Evolutionary conservation across 139 green algal genomes (phyloP), one percentile per base, ranked within the genome.

Genomic region (Raphidocelis subcapitata): DNA sequence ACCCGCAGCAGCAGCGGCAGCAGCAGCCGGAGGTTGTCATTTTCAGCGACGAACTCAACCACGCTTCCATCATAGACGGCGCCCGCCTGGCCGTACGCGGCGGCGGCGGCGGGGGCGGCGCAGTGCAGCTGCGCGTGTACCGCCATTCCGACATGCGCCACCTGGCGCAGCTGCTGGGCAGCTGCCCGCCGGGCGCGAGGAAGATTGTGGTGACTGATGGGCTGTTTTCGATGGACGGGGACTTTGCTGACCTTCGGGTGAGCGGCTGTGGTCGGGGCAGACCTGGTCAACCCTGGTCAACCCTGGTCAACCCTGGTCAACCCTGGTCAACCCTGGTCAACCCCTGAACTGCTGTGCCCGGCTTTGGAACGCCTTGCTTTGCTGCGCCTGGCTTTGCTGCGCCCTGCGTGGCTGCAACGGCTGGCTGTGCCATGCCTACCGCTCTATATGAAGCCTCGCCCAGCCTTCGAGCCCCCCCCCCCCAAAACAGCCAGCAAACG

Each of bases 1-100:
- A 64, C 46, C 15, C 8, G n/a, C 14, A 71, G 57, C 28, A 60
- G 64, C 62, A 68, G 35, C 62, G 52, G 33, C 62, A 68, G 35
- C 36, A 54, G 62, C 35, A 52, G 62, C 62, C 52, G 47, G 47
- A 29, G 10, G 75, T 89, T 14, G 81, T 77, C 0, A 80, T 98
- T 23, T 94, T 97, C 61, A 92, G 79, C 14, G 95, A 99, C 62
- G 89, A 93, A 73, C 89, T 99, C 5, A 99, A 99, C 76, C 95
- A 99, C 77, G 95, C 95, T 0, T 95, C 85, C 70, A 98, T 99
- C 77, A 91, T 99, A 60, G 95, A 99, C 67, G 95, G 91, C 3
- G 83, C 80, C 3, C 71, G 90, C 20, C 80, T 98, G 52, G 92
- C 82, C 26, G 41, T 12, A 12, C 41, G 41, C 41, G 41, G 60